Base-by-base conservation (phyloP, 768 basidiomycete genomes). In the Podaxis sp. region DNA sequence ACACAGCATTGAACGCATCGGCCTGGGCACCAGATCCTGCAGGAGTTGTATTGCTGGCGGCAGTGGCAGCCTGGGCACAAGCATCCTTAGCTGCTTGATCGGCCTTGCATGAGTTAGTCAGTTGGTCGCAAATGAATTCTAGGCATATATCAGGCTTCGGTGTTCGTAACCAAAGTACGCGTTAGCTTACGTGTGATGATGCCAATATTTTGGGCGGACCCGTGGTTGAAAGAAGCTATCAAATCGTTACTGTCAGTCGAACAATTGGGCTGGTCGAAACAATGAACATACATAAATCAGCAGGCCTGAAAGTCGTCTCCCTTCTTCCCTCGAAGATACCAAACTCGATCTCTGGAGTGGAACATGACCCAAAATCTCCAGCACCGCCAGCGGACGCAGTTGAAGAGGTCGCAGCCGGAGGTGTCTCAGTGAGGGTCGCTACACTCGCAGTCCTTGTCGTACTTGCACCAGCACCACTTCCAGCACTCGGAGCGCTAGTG, bases 1-100 rank as follows among this genome's bases (percentile, higher is more conserved):
- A 85, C 48, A 72, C 80, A 17, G 75, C 77, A 72, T 89, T 88
- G 80, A 87, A 89, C 3, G 76, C 80, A 70, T 88, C 87, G 15
- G 87, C 86, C 67, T 85, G 83, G 11, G 74, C 79, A 65, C 87
- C 87, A 33, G 77, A 78, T 64, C 75, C 76, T 5, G 76, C 74
- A 0, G 78, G 53, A 8, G 73, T 77, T 39, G 80, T 74, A 40
- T 44, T 42, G 60, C 71, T 69, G 17, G 84, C 84, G 57, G 82
- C 81, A 36, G 76, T 64, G 48, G 70, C 52, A 8, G 81, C 82
- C 6, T 64, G 67, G 1, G 68, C 70, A 63, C 86, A 87, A 8
- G 82, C 83, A 24, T 71, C 74, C 69, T 82, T 78, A 2, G 85
- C 85, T 11, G 80, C 80, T 55, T 77, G 74, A 67, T 87, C 81